A percentile compares a stretch with the other conserved stretches of the same genome.
phyloP scores from a whole-genome alignment of 2,329 filamentous ascomycete genomes.

The Scedosporium apiospermum region DNA sequence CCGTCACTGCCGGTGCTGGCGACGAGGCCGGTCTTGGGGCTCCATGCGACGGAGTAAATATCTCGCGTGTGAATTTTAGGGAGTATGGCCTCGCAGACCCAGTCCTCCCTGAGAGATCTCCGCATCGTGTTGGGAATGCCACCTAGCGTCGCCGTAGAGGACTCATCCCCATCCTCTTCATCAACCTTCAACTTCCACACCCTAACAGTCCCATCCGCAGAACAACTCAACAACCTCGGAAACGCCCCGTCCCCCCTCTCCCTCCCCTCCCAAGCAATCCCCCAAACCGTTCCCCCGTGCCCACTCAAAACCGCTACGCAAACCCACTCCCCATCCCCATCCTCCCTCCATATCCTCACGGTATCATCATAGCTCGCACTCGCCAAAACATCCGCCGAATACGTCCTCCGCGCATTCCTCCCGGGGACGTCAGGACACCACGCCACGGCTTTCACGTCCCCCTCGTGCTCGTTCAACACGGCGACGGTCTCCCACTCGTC shows the following conservation, averaged over 20 bases:
- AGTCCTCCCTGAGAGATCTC: conserved; percentile 67
- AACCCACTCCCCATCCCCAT: conserved; percentile 82
- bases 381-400: conserved; percentile 64
- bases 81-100: conserved; percentile 68
- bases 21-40: conserved; percentile 62
- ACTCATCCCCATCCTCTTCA: conserved; percentile 30
- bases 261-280: conserved; percentile 58
- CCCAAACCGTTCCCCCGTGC: conserved; percentile 85
- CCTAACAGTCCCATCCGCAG: conserved; percentile 70
- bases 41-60: conserved; percentile 82
- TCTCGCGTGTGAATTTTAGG: conserved; percentile 69
- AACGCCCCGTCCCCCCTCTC: conserved; percentile 30
- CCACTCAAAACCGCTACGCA: conserved; percentile 75
- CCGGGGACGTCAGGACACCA: conserved; percentile 71
- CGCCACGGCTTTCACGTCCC: conserved; percentile 86
- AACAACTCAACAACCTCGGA: conserved; percentile 68
- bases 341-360: conserved; percentile 80
- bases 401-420: conserved; percentile 33
- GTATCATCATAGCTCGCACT: conserved; percentile 93
- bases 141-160: conserved; percentile 33
- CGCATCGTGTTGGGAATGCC: conserved; percentile 87
- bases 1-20: conserved; percentile 90
- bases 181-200: conserved; percentile 64
- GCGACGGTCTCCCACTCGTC: conserved; percentile 97
- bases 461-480: conserved; percentile 87